Conservation (phyloP, 192 early-diverging fungal species). For the Backusella circina region DNA sequence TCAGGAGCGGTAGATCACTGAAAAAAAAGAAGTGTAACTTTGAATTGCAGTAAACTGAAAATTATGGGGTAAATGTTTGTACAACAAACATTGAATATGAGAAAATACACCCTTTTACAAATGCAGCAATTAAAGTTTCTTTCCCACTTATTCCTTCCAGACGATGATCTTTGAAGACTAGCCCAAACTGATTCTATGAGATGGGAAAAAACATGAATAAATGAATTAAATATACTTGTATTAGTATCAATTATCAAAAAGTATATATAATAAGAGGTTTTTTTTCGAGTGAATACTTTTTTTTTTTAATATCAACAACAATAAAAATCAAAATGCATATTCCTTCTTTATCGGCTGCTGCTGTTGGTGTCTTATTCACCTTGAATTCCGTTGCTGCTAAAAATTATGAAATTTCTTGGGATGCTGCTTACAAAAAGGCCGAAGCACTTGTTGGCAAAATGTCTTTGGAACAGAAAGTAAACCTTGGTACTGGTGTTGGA, state of each 20-base stretch:
- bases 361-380: background rate
- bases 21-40: background rate
- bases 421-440: slow-evolving; percentile 20
- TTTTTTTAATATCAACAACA: background rate
- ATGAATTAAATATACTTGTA: background rate
- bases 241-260: background rate
- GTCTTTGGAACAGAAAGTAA: slow-evolving; percentile 43
- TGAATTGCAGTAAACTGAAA: background rate
- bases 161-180: background rate
- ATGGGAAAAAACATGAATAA: background rate
- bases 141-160: background rate
- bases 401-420: slow-evolving; percentile 15
- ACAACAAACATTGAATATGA: background rate
- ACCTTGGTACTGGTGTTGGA: slow-evolving; percentile 44
- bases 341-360: background rate
- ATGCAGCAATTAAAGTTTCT: background rate
- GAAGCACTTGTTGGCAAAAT: slow-evolving; percentile 32
- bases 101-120: background rate
- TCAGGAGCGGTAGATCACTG: background rate
- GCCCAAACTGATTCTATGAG: background rate
- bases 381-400: background rate
- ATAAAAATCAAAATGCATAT: background rate
- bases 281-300: background rate
- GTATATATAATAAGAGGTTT: background rate
- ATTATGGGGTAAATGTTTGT: background rate